Conservation (phyloP, 306 rosid genomes). For the Corylus heterophylla region DNA sequence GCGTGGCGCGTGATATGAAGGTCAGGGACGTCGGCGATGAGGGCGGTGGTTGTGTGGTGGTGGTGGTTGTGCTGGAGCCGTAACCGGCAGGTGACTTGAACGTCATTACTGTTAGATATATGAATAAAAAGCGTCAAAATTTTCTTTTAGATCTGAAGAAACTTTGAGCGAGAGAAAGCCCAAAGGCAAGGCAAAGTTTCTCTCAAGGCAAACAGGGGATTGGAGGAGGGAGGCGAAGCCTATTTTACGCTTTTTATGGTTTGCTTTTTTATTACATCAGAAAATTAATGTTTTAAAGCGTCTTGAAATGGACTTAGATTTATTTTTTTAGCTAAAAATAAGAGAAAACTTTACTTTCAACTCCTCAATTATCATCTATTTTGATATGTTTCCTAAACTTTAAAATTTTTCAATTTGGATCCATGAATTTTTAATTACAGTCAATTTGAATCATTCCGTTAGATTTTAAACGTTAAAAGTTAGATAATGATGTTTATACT, state of each 20-base stretch:
- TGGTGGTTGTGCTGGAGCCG: conserved; percentile 24
- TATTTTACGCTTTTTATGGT: not conserved
- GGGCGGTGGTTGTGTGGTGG: conserved; percentile 19
- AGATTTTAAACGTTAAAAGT: too few relatives aligned
- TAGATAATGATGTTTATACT: too few relatives aligned
- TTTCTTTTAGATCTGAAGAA: not conserved
- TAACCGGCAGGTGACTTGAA: conserved; percentile 21
- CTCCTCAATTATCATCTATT: too few relatives aligned
- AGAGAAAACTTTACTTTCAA: too few relatives aligned
- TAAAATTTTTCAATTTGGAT: too few relatives aligned
- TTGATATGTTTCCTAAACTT: too few relatives aligned
- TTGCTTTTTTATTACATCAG: too few relatives aligned
- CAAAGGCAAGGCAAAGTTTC: not conserved
- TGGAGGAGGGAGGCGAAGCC: not conserved
- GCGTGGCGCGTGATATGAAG: conserved; percentile 34
- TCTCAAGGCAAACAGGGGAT: not conserved
- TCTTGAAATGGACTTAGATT: too few relatives aligned
- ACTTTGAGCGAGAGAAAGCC: not conserved
- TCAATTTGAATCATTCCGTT: too few relatives aligned
- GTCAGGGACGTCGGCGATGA: conserved; percentile 1
- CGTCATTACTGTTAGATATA: conserved; percentile 10
- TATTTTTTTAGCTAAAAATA: too few relatives aligned
- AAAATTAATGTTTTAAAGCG: conserved; percentile 26
- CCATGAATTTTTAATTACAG: too few relatives aligned
- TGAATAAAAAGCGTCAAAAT: not conserved